Conservation (phyloP, 2,329 filamentous ascomycete species). For the Nannizziopsis barbatae region DNA sequence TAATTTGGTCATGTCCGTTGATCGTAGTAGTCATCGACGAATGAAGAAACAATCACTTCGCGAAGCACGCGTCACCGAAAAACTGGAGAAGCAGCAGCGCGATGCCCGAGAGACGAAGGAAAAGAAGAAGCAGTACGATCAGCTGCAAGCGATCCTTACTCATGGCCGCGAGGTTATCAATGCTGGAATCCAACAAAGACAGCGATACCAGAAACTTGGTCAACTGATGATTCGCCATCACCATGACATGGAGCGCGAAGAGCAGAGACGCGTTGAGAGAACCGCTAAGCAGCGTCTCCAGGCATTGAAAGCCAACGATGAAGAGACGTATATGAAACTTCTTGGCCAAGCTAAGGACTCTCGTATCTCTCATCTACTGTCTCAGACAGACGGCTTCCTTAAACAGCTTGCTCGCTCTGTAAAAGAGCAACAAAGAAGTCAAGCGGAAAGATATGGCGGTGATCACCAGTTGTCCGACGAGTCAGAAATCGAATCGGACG, state of each 20-base stretch:
- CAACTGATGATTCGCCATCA: conserved; percentile 83
- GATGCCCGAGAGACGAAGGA: conserved; percentile 92
- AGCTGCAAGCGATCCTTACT: conserved; percentile 72
- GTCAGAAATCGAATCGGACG: conserved; percentile 56
- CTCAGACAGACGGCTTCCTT: conserved; percentile 95
- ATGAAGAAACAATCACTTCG: conserved; percentile 96
- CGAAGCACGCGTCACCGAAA: conserved; percentile 94
- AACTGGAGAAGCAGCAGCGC: conserved; percentile 96
- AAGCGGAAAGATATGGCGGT: conserved; percentile 66
- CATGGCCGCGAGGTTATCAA: conserved; percentile 69
- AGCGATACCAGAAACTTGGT: conserved; percentile 73
- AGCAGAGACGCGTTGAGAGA: conserved; percentile 94
- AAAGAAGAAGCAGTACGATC: conserved; percentile 94
- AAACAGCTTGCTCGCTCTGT: conserved; percentile 90
- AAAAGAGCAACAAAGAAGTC: conserved; percentile 80
- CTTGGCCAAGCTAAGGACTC: conserved; percentile 98
- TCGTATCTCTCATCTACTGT: conserved; percentile 92
- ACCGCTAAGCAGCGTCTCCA: conserved; percentile 99
- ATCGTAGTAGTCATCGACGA: conserved; percentile 77
- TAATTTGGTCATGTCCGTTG: conserved; percentile 93
- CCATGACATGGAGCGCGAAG: conserved; percentile 95
- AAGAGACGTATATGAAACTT: conserved; percentile 95
- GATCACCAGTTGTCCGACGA: conserved; percentile 46
- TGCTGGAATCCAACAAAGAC: conserved; percentile 54
- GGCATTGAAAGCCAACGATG: conserved; percentile 95